Conservation (phyloP, 768 basidiomycete species). For the Leccinum pellstonianum region DNA sequence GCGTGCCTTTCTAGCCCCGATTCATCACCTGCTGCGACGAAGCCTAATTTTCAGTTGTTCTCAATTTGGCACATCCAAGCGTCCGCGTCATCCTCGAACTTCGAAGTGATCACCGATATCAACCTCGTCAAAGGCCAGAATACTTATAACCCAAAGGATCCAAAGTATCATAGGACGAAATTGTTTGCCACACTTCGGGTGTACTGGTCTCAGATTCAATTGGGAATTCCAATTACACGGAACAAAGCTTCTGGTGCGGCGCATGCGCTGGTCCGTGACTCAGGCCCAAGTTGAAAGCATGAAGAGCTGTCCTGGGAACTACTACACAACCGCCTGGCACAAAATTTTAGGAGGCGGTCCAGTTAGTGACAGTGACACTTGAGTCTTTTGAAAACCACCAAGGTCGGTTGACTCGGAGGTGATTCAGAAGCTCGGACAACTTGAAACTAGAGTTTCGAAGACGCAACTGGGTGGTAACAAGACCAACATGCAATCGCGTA, state of each 20-base stretch:
- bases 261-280: too few relatives aligned
- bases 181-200: not conserved
- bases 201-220: not conserved
- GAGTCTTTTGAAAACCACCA: not conserved
- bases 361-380: not conserved
- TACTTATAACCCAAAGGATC: not conserved
- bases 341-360: not conserved
- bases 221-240: not conserved
- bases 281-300: too few relatives aligned
- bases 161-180: not conserved
- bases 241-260: not conserved
- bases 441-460: not conserved
- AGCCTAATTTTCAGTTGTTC: not conserved
- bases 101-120: not conserved
- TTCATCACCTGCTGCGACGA: too few relatives aligned
- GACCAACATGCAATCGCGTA: not conserved
- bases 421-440: not conserved
- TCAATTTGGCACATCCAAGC: not conserved
- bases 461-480: not conserved
- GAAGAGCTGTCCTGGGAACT: too few relatives aligned
- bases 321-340: too few relatives aligned
- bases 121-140: not conserved
- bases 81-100: not conserved
- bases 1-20: too few relatives aligned
- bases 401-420: not conserved